phyloP scores from a whole-genome alignment of 176 grass and related monocot species.

The Coix lacrymajobi region DNA sequence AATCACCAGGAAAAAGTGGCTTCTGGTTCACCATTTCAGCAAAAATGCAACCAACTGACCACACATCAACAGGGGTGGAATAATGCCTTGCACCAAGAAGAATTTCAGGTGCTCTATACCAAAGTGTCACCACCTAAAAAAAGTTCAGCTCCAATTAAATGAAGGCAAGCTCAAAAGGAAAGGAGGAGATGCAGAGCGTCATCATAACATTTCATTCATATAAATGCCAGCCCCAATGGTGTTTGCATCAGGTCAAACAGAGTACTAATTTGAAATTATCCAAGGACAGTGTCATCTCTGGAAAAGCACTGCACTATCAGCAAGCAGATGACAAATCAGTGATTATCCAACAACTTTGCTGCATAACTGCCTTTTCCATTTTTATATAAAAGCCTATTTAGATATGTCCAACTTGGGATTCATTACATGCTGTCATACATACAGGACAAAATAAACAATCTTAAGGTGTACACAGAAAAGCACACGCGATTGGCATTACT shows the following conservation, averaged over 20 bases:
- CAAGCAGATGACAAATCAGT: not conserved
- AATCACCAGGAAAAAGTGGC: conserved; percentile 86
- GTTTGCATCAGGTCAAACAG: not conserved
- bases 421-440: no score
- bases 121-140: conserved; percentile 83
- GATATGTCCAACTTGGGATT: no score
- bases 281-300: not conserved
- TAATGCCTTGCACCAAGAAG: conserved; percentile 79
- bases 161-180: not conserved
- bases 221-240: not conserved
- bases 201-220: not conserved
- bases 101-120: conserved; percentile 97
- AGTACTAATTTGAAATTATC: not conserved
- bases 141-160: conserved; percentile 6
- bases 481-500: not conserved
- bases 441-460: not conserved
- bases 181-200: not conserved
- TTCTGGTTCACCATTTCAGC: conserved; percentile 89
- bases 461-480: not conserved
- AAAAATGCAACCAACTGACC: conserved; percentile 97
- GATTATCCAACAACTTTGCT: not conserved
- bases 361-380: not conserved
- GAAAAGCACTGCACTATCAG: not conserved
- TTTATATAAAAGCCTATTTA: not conserved
- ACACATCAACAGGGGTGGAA: conserved; percentile 92